These are phyloP conservation scores for Tetradesmus lagerheimii DNA, from an alignment of 139 green algal species.

Conservation along the genomic window DNA sequence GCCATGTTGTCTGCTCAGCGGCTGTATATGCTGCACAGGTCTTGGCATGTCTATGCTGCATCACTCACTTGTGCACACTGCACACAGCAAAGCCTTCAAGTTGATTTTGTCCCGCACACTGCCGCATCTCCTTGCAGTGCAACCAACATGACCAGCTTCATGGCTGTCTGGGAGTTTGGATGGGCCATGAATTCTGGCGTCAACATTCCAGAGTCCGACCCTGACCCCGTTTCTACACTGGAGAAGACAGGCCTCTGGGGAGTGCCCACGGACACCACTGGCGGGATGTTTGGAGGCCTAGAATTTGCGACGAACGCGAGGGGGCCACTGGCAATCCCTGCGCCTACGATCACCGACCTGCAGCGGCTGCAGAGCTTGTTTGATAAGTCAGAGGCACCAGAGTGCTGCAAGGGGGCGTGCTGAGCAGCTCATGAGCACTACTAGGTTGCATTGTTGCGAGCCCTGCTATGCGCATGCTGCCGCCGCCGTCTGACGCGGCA, in stretches of 20 bases:
- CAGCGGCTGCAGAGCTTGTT: neutral
- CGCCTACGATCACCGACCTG: neutral
- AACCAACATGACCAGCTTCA: neutral
- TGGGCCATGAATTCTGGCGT: neutral
- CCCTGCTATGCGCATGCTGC: too few species aligned
- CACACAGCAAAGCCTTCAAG: too few species aligned
- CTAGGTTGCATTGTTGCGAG: too few species aligned
- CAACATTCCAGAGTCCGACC: neutral
- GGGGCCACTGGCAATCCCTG: neutral
- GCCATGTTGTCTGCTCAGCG: neutral
- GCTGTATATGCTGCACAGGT: too few species aligned
- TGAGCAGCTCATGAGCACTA: neutral
- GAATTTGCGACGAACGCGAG: neutral
- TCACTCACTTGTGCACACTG: too few species aligned
- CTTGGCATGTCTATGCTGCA: too few species aligned
- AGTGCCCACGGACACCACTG: neutral
- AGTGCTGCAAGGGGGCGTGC: neutral
- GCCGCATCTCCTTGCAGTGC: neutral
- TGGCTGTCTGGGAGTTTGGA: slow-evolving; percentile 3
- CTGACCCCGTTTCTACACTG: neutral
- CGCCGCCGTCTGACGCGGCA: too few species aligned
- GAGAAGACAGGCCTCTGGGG: neutral
- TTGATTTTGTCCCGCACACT: too few species aligned
- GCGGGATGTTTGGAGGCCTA: neutral
- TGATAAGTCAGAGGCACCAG: neutral